These are phyloP conservation scores for Phellinidium pouzarii DNA, from an alignment of 1,284 basidiomycete genomes.

Conservation along the genomic window DNA sequence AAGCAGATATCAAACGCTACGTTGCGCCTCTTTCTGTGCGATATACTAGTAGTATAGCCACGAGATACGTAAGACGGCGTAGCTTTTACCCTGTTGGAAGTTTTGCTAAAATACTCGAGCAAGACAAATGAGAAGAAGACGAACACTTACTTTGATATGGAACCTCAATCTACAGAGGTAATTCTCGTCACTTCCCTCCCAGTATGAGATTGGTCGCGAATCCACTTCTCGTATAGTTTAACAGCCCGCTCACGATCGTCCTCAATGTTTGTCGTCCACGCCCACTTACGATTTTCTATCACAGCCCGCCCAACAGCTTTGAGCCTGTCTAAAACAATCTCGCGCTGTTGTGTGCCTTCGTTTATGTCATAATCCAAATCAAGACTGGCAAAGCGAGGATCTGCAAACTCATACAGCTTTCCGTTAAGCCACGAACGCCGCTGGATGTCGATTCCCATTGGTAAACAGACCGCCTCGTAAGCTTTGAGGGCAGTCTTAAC, in stretches of 20 bases:
- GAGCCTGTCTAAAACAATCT: conserved; percentile 18
- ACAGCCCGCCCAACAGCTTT: conserved; percentile 26
- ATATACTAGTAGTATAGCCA: too few species aligned
- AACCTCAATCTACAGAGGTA: too few species aligned
- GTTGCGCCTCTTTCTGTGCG: too few species aligned
- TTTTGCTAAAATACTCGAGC: too few species aligned
- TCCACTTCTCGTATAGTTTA: conserved; percentile 3
- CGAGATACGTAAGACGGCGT: too few species aligned
- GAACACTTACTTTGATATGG: background rate
- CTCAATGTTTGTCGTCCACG: conserved; percentile 17
- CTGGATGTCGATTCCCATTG: conserved; percentile 28
- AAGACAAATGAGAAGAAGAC: too few species aligned
- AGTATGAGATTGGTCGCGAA: background rate
- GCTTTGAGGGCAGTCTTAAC: conserved; percentile 26
- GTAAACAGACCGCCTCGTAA: conserved; percentile 33
- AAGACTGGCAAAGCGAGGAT: conserved; percentile 19
- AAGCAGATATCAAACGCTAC: too few species aligned
- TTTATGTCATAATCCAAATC: background rate
- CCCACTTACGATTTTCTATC: conserved; percentile 29
- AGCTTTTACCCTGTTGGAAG: too few species aligned
- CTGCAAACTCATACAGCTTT: conserved; percentile 23
- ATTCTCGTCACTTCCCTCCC: too few species aligned
- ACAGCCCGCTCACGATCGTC: conserved; percentile 14
- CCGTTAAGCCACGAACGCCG: conserved; percentile 26
- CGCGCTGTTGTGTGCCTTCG: background rate